Conservation (phyloP, 2,329 filamentous ascomycete species). For the Sodiomyces alkalinus region DNA sequence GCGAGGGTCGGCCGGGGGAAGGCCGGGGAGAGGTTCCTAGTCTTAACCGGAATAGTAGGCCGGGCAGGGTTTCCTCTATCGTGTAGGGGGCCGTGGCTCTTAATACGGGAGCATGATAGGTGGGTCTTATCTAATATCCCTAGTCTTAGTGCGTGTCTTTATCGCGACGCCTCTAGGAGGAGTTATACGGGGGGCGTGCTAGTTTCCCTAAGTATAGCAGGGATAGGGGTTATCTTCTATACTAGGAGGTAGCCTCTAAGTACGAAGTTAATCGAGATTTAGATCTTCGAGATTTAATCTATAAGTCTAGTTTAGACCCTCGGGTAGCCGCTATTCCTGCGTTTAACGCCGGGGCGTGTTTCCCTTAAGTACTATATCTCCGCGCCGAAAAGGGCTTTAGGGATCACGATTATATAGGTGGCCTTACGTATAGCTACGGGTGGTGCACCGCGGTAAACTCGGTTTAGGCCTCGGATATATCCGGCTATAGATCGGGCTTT, state of each 20-base stretch:
- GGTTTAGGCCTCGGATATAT: slow-evolving; percentile 5
- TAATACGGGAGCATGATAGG: too few species aligned
- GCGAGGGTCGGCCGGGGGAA: too few species aligned
- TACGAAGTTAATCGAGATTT: slow-evolving; percentile 2
- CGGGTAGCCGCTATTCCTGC: neutral
- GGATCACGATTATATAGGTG: slow-evolving; percentile 2
- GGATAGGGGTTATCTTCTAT: slow-evolving; percentile 6
- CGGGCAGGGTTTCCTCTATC: slow-evolving; percentile 2
- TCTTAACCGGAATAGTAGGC: too few species aligned
- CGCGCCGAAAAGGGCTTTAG: slow-evolving; percentile 3
- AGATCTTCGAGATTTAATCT: slow-evolving; percentile 2
- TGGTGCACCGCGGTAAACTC: slow-evolving; percentile 2
- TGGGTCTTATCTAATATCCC: slow-evolving; percentile 7
- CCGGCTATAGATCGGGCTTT: slow-evolving; percentile 6
- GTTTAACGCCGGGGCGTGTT: neutral
- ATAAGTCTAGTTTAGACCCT: neutral
- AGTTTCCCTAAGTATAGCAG: slow-evolving; percentile 4
- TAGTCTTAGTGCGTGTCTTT: slow-evolving; percentile 6
- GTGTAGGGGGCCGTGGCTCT: too few species aligned
- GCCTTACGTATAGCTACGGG: slow-evolving; percentile 2
- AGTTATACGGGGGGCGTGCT: slow-evolving; percentile 4
- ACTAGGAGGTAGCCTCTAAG: slow-evolving; percentile 2
- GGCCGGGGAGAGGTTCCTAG: too few species aligned
- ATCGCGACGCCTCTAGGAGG: slow-evolving; percentile 5
- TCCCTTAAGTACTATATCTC: slow-evolving; percentile 4